A percentile compares a stretch with the other conserved stretches of the same genome.
Conservation (phyloP, 2,329 filamentous ascomycete species). For the Fusarium tricinctum region DNA sequence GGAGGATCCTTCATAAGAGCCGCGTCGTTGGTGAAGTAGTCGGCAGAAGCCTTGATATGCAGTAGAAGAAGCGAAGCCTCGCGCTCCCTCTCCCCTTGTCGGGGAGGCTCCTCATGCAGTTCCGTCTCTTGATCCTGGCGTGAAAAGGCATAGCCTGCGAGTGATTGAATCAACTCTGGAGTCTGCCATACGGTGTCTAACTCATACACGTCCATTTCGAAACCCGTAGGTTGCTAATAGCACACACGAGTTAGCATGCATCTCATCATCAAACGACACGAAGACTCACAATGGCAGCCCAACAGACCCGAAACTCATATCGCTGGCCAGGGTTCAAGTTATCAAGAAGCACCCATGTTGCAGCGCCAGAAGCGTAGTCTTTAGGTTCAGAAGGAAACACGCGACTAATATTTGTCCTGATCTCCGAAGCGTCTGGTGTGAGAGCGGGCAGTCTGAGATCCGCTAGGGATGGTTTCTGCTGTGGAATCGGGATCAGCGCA, state of each 20-base stretch:
- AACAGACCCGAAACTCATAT: conserved; percentile 94
- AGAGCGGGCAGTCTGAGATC: conserved; percentile 75
- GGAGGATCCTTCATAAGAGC: conserved; percentile 81
- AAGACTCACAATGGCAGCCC: conserved; percentile 85
- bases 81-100: conserved; percentile 35
- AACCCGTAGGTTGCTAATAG: conserved; percentile 85
- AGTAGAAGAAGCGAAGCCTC: conserved; percentile 76
- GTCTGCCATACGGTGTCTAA: conserved; percentile 72
- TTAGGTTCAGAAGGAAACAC: conserved; percentile 71
- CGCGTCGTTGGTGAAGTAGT: conserved; percentile 83
- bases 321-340: conserved; percentile 77
- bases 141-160: conserved; percentile 72
- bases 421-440: conserved; percentile 66
- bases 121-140: conserved; percentile 55
- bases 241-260: conserved; percentile 17
- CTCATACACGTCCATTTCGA: conserved; percentile 76
- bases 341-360: conserved; percentile 85
- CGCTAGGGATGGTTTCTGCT: conserved; percentile 57
- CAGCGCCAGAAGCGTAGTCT: conserved; percentile 65
- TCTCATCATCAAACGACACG: neutral
- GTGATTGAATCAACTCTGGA: conserved; percentile 73
- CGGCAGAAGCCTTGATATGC: conserved; percentile 80
- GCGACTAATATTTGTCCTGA: conserved; percentile 76
- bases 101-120: conserved; percentile 10
- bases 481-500: conserved; percentile 66